Evolutionary conservation across 345 rosid species (phyloP).

Genomic region (Kandelia obovata): DNA sequence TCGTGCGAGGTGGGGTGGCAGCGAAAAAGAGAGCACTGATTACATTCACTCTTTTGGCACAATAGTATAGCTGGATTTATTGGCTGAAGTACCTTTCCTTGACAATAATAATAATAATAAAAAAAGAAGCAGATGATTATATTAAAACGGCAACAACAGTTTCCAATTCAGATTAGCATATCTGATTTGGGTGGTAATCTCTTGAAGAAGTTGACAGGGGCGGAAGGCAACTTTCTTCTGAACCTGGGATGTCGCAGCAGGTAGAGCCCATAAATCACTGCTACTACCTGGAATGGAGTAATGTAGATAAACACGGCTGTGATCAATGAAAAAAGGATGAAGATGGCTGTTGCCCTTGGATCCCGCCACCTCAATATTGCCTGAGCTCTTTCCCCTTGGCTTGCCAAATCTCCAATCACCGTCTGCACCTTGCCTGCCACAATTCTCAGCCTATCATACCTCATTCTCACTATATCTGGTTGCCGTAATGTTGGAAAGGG

Average conservation of each 20-base stretch:
- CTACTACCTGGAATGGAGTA: conserved; percentile 33
- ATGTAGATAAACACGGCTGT: conserved; percentile 29
- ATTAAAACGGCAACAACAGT: background rate
- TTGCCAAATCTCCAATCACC: conserved; percentile 30
- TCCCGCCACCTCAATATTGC: conserved; percentile 32
- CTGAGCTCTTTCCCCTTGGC: conserved; percentile 32
- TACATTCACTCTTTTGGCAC: conserved; percentile 10
- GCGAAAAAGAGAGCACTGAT: too few species aligned
- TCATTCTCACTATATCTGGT: conserved; percentile 25
- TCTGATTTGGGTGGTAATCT: conserved; percentile 32
- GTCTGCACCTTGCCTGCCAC: conserved; percentile 33
- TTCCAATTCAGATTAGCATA: conserved; percentile 18
- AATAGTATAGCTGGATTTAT: background rate
- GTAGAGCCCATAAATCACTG: conserved; percentile 27
- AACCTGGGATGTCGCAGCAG: conserved; percentile 33
- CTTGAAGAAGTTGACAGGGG: conserved; percentile 37
- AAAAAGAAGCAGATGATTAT: background rate
- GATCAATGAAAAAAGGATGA: conserved; percentile 26
- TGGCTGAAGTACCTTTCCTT: background rate
- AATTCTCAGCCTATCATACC: conserved; percentile 31
- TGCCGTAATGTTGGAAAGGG: conserved; percentile 18
- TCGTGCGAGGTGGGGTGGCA: background rate
- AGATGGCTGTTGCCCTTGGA: conserved; percentile 33
- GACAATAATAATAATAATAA: background rate
- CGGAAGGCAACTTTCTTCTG: conserved; percentile 32